Evolutionary conservation across 352 stramenopile genomes (phyloP), one percentile per base, ranked within the genome.

Genomic region (Phytophthora uliginosa): DNA sequence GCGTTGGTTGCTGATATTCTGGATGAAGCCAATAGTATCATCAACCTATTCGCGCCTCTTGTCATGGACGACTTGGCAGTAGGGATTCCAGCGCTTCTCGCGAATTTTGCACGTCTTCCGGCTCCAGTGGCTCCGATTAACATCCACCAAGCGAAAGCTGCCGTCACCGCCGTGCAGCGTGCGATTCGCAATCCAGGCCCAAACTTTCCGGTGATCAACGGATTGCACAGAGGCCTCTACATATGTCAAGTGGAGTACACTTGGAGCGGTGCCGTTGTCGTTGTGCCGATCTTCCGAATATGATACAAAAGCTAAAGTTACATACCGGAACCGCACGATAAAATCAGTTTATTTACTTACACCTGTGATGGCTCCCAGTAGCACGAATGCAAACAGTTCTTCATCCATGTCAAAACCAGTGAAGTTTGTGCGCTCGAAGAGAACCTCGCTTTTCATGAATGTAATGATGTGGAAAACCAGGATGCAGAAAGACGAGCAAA

Each of bases 401-500:
- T 75, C 85, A 62, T 94, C 86, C 83, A 95, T 88, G 51, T 94
- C 84, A 57, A 95, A 95, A 26, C 86, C 84, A 5, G 69, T 76
- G 56, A 95, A 95, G 24, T 79, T 90, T 5, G 89, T 95, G 57
- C 86, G 87, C 50, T 92, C 85, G 45, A 95, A 95, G 10, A 95
- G 76, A 42, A 89, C 77, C 26, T 95, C 85, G 26, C 78, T 84
- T 50, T 92, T 87, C 28, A 93, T 76, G 40, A 93, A 93, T 2
- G 78, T 91, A 51, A 95, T 86, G 59, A 95, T 81, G 38, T 88
- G 86, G 66, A 91, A 95, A 7, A 94, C 81, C 18, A 95, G 66
- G 45, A 95, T 90, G 42, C 85, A 95, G 54, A 94, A 79, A 5
- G 86, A 92, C 12, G 89, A 93, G 63, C 84, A 87, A 63, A 95